Conservation (phyloP, 208 protist genomes). For the Tetramitus jugosus region DNA sequence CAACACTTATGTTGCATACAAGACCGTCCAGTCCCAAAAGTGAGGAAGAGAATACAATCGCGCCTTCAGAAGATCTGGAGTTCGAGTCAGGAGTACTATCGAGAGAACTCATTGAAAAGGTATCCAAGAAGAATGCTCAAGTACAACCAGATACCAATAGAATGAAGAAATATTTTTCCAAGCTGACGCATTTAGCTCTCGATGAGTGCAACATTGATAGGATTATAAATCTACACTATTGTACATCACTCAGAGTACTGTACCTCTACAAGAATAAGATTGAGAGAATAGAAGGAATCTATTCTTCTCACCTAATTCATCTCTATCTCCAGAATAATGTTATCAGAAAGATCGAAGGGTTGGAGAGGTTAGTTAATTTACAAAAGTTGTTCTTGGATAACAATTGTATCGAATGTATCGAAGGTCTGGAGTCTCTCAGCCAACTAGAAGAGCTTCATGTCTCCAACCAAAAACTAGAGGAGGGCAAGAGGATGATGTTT, state of each 20-base stretch:
- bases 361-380: slow-evolving; percentile 20
- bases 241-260: background rate
- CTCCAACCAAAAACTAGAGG: background rate
- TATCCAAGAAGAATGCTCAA: background rate
- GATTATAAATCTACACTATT: slow-evolving; percentile 8
- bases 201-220: slow-evolving; percentile 10
- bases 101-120: background rate
- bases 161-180: background rate
- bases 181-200: background rate
- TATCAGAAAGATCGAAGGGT: slow-evolving; percentile 20
- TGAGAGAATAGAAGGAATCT: background rate
- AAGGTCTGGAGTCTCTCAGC: background rate
- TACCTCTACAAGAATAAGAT: slow-evolving; percentile 17
- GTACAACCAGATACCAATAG: background rate
- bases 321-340: slow-evolving; percentile 19
- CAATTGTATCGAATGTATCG: background rate
- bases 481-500: background rate
- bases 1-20: too few relatives aligned
- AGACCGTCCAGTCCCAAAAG: too few relatives aligned
- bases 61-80: too few relatives aligned
- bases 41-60: too few relatives aligned
- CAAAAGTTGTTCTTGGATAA: slow-evolving; percentile 17
- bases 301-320: background rate
- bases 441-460: slow-evolving; percentile 14
- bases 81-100: background rate